Conservation (phyloP, 2,329 filamentous ascomycete species). For the Aspergillus brasiliensis region DNA sequence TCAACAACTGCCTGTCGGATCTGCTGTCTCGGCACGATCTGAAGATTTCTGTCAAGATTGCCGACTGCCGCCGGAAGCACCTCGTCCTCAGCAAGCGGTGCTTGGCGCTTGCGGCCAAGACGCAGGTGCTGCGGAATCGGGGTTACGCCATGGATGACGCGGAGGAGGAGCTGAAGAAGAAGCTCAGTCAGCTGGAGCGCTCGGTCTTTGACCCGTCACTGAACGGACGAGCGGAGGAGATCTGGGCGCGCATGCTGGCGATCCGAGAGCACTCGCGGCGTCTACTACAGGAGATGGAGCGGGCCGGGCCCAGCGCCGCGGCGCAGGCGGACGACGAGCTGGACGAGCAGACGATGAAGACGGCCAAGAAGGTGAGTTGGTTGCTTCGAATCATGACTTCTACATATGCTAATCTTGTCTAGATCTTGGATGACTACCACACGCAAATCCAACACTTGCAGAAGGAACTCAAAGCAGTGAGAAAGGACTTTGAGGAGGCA, state of each 20-base stretch:
- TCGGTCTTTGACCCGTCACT: conserved; percentile 63
- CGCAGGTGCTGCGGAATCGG: conserved; percentile 63
- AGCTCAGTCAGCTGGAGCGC: conserved; percentile 60
- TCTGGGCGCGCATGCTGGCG: conserved; percentile 67
- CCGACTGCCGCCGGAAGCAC: conserved; percentile 62
- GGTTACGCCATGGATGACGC: conserved; percentile 67
- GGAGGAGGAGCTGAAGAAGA: conserved; percentile 65
- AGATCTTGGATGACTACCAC: conserved; percentile 56
- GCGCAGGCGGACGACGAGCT: conserved; percentile 50
- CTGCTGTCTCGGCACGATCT: conserved; percentile 64
- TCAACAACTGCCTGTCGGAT: conserved; percentile 62
- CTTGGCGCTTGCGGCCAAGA: conserved; percentile 63
- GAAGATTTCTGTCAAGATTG: conserved; percentile 59
- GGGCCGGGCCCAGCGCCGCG: conserved; percentile 46
- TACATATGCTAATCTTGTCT: conserved; percentile 16
- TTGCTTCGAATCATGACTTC: not conserved
- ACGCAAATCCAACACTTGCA: conserved; percentile 59
- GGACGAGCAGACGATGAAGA: conserved; percentile 61
- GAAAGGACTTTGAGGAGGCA: conserved; percentile 62
- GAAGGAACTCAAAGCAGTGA: conserved; percentile 61
- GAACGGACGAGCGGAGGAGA: conserved; percentile 63
- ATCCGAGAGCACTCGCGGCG: conserved; percentile 61
- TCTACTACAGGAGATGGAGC: conserved; percentile 62
- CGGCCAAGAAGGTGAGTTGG: conserved; percentile 59
- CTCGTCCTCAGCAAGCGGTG: conserved; percentile 62